Conservation (phyloP, 352 stramenopile species). For the Phytophthora quininea region DNA sequence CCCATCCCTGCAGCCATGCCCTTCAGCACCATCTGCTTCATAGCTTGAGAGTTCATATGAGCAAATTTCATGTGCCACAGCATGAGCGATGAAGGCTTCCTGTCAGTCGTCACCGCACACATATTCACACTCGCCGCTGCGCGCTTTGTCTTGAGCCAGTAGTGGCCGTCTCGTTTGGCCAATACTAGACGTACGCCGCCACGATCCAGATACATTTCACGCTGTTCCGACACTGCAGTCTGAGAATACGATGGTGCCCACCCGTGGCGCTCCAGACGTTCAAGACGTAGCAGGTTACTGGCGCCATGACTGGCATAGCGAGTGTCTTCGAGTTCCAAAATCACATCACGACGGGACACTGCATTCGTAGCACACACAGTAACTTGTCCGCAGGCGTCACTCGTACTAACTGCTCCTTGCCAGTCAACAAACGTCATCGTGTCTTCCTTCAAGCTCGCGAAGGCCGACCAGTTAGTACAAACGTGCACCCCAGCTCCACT, state of each 20-base stretch:
- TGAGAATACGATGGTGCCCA: neutral
- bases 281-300: neutral
- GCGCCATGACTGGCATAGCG: neutral
- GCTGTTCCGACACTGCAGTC: neutral
- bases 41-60: neutral
- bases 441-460: neutral
- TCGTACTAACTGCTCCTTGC: neutral
- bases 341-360: neutral
- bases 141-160: neutral
- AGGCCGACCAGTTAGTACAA: neutral
- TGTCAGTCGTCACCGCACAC: neutral
- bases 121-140: neutral
- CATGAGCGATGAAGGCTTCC: neutral
- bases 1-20: neutral
- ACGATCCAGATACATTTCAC: neutral
- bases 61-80: neutral
- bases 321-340: neutral
- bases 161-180: neutral
- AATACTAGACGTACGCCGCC: neutral
- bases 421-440: neutral
- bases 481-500: neutral
- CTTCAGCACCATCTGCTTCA: neutral
- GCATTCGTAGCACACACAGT: neutral
- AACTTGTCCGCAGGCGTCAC: neutral
- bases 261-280: neutral